Conservation (phyloP, 768 basidiomycete species). For the Megacollybia marginata region DNA sequence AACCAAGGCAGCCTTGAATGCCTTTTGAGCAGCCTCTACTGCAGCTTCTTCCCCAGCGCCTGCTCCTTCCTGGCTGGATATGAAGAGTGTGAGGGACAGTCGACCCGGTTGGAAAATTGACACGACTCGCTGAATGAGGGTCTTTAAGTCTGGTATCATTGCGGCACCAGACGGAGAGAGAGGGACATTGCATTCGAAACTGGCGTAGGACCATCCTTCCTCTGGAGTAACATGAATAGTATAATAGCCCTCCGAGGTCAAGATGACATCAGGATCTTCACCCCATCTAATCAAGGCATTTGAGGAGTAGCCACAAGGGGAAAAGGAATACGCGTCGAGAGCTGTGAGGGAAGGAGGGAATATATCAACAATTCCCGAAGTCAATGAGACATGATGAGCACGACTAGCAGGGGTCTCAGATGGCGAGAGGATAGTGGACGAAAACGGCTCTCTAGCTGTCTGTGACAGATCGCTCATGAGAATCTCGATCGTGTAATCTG, state of each 20-base stretch:
- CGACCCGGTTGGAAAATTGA: constrained; percentile 87
- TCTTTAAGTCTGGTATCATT: constrained; percentile 66
- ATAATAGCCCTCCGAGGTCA: constrained; percentile 80
- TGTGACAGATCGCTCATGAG: constrained; percentile 90
- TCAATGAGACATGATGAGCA: constrained; percentile 54
- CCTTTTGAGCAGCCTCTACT: constrained; percentile 66
- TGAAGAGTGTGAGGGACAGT: constrained; percentile 84
- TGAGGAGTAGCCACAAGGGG: constrained; percentile 93
- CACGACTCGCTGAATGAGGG: constrained; percentile 83
- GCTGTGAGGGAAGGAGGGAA: constrained; percentile 76
- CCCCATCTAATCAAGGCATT: constrained; percentile 81
- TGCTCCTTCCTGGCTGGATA: constrained; percentile 60
- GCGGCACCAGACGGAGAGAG: constrained; percentile 27
- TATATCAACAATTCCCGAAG: constrained; percentile 73
- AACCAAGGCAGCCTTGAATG: constrained; percentile 62
- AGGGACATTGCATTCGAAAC: constrained; percentile 98
- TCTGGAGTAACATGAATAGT: constrained; percentile 99
- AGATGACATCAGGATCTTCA: constrained; percentile 22
- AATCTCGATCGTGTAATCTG: constrained; percentile 95
- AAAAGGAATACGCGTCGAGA: constrained; percentile 89
- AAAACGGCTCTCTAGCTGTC: constrained; percentile 72
- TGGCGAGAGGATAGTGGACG: constrained; percentile 30
- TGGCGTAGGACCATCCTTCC: constrained; percentile 96
- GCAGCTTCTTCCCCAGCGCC: constrained; percentile 36
- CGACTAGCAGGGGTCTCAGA: constrained; percentile 40